Evolutionary conservation across 179 eudicot species (phyloP), one percentile per base, ranked within the genome.

Genomic region (Vitellaria paradoxa): DNA sequence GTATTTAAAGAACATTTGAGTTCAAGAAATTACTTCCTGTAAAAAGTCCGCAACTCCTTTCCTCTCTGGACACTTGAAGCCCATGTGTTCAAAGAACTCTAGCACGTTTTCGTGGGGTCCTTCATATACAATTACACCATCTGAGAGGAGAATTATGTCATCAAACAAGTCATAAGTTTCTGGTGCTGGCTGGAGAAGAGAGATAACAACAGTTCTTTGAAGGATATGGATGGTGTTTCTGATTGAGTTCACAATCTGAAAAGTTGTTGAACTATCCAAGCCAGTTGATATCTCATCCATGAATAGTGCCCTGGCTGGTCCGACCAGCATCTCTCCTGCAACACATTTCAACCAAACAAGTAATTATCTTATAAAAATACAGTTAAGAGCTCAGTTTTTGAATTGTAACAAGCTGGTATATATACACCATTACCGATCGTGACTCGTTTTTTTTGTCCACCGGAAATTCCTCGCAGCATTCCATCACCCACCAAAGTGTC

Each of bases 221-320:
- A 93, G 78, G 68, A 87, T 83, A 70, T 91, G 90, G 62, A 86
- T 86, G 24, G 87, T 83, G 73, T 92, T 86, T 79, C 85, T 88
- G 26, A 91, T 83, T 15, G 89, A 87, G 74, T 93, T 93, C 75
- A 91, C 85, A 42, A 93, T 91, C 42, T 87, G 93, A 75, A 68
- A 93, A 4, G 97, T 85, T 5, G 97, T 93, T 47, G 97, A 91
- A 69, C 93, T 91, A 79, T 93, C 97, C 59, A 93, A 68, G 8
- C 97, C 96, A 37, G 91, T 88, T 64, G 97, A 91, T 76, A 93
- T 92, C 72, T 91, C 94, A 72, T 93, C 98, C 98, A 93, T 92
- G 65, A 93, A 86, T 18, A 88, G 81, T 23, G 90, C 90, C 66
- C 84, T 90, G 26, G 93, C 86, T 53, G 94, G 97, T 73, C 95